These are phyloP conservation scores for Hypomontagnella monticulosa DNA, from an alignment of 495 filamentous ascomycete genomes.

Conservation along the genomic window DNA sequence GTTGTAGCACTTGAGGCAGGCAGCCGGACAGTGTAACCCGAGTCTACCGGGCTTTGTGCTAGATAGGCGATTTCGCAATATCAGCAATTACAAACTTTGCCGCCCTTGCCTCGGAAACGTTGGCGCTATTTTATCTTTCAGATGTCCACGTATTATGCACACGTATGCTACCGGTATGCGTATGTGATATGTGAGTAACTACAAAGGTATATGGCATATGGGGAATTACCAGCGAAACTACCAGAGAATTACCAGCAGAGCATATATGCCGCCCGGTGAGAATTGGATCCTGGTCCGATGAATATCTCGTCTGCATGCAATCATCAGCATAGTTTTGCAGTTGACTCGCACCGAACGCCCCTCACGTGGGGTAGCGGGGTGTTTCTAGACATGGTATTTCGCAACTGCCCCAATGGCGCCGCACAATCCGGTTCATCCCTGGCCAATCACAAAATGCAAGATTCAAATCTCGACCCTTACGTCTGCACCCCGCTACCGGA, in stretches of 20 bases:
- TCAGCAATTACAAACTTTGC: slow-evolving; percentile 9
- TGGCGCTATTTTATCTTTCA: too few species aligned
- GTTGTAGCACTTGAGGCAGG: not conserved
- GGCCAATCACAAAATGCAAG: slow-evolving; percentile 24
- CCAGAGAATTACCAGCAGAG: too few species aligned
- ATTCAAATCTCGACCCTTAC: slow-evolving; percentile 39
- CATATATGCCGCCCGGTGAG: slow-evolving; percentile 2
- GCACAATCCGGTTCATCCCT: slow-evolving; percentile 8
- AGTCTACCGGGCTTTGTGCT: not conserved
- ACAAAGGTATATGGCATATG: not conserved
- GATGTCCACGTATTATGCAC: too few species aligned
- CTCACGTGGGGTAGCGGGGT: slow-evolving; percentile 43
- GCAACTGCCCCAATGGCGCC: slow-evolving; percentile 28
- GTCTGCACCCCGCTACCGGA: slow-evolving; percentile 41
- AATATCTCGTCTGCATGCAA: slow-evolving; percentile 34
- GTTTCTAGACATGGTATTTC: slow-evolving; percentile 21
- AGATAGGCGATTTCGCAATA: not conserved
- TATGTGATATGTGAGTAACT: not conserved
- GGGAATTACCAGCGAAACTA: too few species aligned
- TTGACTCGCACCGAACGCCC: slow-evolving; percentile 41
- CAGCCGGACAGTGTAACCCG: slow-evolving; percentile 20
- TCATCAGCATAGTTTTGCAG: slow-evolving; percentile 34
- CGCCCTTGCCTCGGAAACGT: slow-evolving; percentile 17
- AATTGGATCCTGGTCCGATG: slow-evolving; percentile 13
- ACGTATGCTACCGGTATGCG: not conserved